Evolutionary conservation across 805 yeast genomes (phyloP).

Genomic region (Ogataea polymorpha): DNA sequence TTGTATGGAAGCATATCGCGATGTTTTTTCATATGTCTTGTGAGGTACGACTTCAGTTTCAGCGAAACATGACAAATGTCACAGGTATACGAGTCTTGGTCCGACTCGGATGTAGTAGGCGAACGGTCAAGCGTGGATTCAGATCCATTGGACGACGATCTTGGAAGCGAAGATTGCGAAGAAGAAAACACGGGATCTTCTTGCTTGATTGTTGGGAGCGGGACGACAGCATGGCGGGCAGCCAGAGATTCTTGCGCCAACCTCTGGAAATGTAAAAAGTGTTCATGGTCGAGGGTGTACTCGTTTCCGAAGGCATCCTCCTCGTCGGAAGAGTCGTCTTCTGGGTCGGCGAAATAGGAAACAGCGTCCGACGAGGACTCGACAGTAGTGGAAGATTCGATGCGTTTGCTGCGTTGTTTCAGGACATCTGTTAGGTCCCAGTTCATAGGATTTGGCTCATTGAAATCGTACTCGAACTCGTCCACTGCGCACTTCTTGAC

Average conservation of each 20-base stretch:
- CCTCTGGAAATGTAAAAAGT: slow-evolving; percentile 15
- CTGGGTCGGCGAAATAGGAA: slow-evolving; percentile 8
- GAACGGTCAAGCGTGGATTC: not conserved
- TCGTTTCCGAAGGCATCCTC: slow-evolving; percentile 17
- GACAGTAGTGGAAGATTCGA: not conserved
- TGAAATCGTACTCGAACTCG: slow-evolving; percentile 31
- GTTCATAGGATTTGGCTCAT: slow-evolving; percentile 27
- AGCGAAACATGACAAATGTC: slow-evolving; percentile 47
- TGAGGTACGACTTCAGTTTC: slow-evolving; percentile 51
- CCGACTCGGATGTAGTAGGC: not conserved
- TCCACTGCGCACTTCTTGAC: slow-evolving; percentile 30
- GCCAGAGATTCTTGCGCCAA: not conserved
- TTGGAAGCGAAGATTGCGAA: not conserved
- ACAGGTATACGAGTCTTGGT: slow-evolving; percentile 36
- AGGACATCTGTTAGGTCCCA: slow-evolving; percentile 27
- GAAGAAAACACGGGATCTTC: not conserved
- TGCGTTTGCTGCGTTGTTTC: not conserved
- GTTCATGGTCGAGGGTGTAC: slow-evolving; percentile 26
- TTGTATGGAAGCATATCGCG: slow-evolving; percentile 46
- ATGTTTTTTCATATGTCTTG: slow-evolving; percentile 55
- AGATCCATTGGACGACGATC: not conserved
- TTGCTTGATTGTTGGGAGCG: not conserved
- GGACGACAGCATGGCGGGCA: not conserved
- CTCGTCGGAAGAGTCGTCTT: slow-evolving; percentile 16
- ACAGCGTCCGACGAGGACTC: slow-evolving; percentile 3